These are phyloP conservation scores for Pogostemon cablin DNA, from an alignment of 257 asterid species.

Conservation along the genomic window DNA sequence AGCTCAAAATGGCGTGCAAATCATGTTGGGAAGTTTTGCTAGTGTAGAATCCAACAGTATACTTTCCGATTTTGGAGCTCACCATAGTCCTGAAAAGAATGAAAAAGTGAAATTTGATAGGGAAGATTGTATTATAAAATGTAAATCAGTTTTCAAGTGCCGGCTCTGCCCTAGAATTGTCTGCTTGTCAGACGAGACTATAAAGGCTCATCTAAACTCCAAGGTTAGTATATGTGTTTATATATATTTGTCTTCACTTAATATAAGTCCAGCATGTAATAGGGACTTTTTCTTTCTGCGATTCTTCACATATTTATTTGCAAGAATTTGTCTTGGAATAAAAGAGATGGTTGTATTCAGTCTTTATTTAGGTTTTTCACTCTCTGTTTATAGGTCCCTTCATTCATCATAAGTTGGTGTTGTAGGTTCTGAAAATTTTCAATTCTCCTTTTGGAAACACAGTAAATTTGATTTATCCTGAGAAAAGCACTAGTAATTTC, in stretches of 20 bases:
- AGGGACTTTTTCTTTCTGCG: background rate
- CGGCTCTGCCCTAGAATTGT: conserved; percentile 87
- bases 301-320: background rate
- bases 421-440: no score
- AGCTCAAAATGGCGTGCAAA: conserved; percentile 39
- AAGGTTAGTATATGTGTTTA: conserved; percentile 53
- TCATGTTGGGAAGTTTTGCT: conserved; percentile 37
- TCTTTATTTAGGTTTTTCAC: background rate
- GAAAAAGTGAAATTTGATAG: conserved; percentile 34
- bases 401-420: no score
- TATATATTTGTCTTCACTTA: background rate
- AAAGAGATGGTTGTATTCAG: background rate
- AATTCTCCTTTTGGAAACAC: background rate
- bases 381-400: no score
- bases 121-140: conserved; percentile 56
- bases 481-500: background rate
- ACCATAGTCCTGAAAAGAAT: conserved; percentile 44
- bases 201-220: conserved; percentile 79
- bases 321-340: background rate
- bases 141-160: conserved; percentile 94
- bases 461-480: background rate
- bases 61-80: conserved; percentile 24
- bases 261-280: conserved; percentile 5
- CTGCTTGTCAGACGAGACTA: conserved; percentile 76
- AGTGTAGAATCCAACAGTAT: conserved; percentile 36